Percentiles rank a stretch among this genome's conserved stretches.
Evolutionary conservation across 345 rosid species (phyloP).

Genomic region (Citrus sp.): DNA sequence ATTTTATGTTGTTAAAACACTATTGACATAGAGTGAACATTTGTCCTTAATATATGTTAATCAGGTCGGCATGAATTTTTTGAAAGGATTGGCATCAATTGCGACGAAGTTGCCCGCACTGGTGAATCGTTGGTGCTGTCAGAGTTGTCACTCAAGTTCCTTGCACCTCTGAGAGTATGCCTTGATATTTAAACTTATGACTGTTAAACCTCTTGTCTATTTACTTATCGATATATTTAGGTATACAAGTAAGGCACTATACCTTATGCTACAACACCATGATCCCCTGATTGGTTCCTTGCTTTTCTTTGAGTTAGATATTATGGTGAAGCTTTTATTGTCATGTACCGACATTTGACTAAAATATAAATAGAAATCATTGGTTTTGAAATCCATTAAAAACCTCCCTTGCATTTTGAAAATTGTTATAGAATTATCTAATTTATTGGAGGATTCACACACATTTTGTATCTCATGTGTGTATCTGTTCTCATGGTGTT

Average conservation of each 20-base stretch:
- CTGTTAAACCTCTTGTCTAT: neutral
- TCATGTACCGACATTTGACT: neutral
- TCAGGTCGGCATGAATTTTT: constrained; percentile 79
- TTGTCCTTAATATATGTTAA: neutral
- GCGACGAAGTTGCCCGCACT: constrained; percentile 69
- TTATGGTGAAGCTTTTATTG: neutral
- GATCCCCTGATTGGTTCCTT: neutral
- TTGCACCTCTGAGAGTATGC: constrained; percentile 69
- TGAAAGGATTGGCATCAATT: constrained; percentile 61
- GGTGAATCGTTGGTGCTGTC: constrained; percentile 69
- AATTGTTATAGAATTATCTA: neutral
- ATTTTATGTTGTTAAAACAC: neutral
- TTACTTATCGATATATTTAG: neutral
- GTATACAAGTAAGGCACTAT: neutral
- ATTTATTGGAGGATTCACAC: neutral
- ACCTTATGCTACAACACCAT: neutral
- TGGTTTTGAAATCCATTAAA: neutral
- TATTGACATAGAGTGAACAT: constrained; percentile 1
- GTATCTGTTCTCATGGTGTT: neutral
- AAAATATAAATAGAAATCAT: neutral
- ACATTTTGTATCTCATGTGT: neutral
- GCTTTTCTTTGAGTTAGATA: neutral
- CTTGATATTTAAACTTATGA: constrained; percentile 1
- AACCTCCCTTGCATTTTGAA: neutral
- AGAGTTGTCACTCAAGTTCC: constrained; percentile 72